Conservation (phyloP, 78 protist genomes). For the Dictyostelium purpureum region DNA sequence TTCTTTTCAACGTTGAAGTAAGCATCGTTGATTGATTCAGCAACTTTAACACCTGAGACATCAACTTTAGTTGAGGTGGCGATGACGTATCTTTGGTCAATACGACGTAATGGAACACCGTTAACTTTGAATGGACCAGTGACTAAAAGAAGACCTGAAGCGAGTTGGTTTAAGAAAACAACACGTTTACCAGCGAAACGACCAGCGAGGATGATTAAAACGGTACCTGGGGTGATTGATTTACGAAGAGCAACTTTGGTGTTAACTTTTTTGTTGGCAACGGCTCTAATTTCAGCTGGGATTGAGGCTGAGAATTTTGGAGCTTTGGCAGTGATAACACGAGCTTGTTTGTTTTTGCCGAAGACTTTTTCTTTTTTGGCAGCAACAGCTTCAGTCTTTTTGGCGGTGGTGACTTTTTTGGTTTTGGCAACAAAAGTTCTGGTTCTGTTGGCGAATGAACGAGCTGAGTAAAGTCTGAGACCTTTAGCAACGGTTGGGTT, state of each 20-base stretch:
- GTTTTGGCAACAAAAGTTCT: slow-evolving; percentile 42
- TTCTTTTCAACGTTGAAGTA: slow-evolving; percentile 66
- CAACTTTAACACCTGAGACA: slow-evolving; percentile 74
- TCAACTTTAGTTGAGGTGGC: slow-evolving; percentile 98
- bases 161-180: slow-evolving; percentile 95
- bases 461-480: slow-evolving; percentile 27
- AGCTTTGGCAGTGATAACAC: slow-evolving; percentile 27
- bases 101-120: slow-evolving; percentile 99
- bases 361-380: not conserved
- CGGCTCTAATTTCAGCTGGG: slow-evolving; percentile 37
- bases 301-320: slow-evolving; percentile 23
- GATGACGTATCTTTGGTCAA: slow-evolving; percentile 96
- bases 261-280: not conserved
- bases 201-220: slow-evolving; percentile 98
- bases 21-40: slow-evolving; percentile 79
- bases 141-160: slow-evolving; percentile 96
- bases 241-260: slow-evolving; percentile 80
- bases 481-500: slow-evolving; percentile 56
- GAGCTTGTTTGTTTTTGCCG: slow-evolving; percentile 19
- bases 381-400: slow-evolving; percentile 14
- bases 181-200: slow-evolving; percentile 97
- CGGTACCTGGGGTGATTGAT: slow-evolving; percentile 97
- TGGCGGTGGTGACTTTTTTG: slow-evolving; percentile 50
- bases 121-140: slow-evolving; percentile 98
- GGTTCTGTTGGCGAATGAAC: slow-evolving; percentile 62